Conservation (phyloP, 495 filamentous ascomycete genomes). For the Glonium stellatum region DNA sequence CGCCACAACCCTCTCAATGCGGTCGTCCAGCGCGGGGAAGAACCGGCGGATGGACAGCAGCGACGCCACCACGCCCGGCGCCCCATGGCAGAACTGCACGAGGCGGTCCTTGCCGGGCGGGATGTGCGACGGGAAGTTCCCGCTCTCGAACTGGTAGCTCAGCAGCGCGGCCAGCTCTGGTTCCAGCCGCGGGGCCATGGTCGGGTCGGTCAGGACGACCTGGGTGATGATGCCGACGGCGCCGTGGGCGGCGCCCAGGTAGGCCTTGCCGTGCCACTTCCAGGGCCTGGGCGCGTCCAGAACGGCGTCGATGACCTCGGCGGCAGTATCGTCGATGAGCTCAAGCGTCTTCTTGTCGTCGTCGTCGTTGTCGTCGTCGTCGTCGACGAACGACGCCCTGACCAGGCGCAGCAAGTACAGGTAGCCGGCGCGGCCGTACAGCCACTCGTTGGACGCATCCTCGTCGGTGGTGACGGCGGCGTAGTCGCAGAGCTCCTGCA, state of each 20-base stretch:
- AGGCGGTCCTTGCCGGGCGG: constrained; percentile 42
- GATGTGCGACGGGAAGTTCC: constrained; percentile 40
- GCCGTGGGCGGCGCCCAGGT: constrained; percentile 57
- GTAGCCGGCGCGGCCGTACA: constrained; percentile 55
- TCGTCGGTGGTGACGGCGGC: constrained; percentile 36
- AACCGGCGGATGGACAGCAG: constrained; percentile 43
- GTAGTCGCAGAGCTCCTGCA: constrained; percentile 40
- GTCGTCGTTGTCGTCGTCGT: no score
- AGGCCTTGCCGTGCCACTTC: constrained; percentile 53
- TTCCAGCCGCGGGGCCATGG: constrained; percentile 39
- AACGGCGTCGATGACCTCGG: constrained; percentile 42
- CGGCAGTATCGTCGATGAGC: constrained; percentile 35
- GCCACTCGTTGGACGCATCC: constrained; percentile 44
- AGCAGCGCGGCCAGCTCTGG: constrained; percentile 42
- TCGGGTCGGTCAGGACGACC: constrained; percentile 47
- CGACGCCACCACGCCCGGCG: constrained; percentile 52
- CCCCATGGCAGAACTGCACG: constrained; percentile 63
- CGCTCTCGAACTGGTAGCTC: constrained; percentile 40
- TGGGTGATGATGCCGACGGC: constrained; percentile 57
- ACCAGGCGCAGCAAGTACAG: constrained; percentile 53
- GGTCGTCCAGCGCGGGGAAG: constrained; percentile 43
- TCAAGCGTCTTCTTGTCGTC: constrained; percentile 31
- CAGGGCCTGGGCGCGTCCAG: constrained; percentile 44
- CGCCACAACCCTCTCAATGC: constrained; percentile 44
- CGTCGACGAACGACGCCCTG: constrained; percentile 34